Evolutionary conservation across 495 filamentous ascomycete genomes (phyloP).

Genomic region (Aspergillus olivimuriae): DNA sequence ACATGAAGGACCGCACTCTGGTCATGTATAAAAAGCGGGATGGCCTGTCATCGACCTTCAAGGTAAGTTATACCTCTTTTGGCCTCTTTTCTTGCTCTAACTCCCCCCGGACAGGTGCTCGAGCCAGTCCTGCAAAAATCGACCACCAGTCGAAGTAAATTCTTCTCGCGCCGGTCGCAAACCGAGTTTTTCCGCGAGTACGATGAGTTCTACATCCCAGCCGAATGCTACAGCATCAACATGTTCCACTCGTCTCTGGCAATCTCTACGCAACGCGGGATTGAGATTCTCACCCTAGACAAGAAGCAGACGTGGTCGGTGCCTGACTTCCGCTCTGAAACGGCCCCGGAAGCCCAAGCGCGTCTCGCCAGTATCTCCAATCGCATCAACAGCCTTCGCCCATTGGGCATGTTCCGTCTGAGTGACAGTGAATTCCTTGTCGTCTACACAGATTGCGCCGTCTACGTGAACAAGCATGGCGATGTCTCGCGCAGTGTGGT

Average conservation of each 20-base stretch:
- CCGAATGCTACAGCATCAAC: slow-evolving; percentile 93
- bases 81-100: too few species aligned
- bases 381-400: slow-evolving; percentile 71
- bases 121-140: slow-evolving; percentile 89
- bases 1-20: slow-evolving; percentile 92
- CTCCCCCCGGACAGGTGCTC: too few species aligned
- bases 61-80: slow-evolving; percentile 35
- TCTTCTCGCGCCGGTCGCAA: slow-evolving; percentile 61
- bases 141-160: slow-evolving; percentile 48
- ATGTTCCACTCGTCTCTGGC: slow-evolving; percentile 91
- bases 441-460: slow-evolving; percentile 89
- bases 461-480: slow-evolving; percentile 97
- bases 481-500: slow-evolving; percentile 88
- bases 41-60: slow-evolving; percentile 85
- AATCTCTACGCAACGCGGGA: slow-evolving; percentile 83
- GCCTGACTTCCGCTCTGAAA: slow-evolving; percentile 63
- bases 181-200: slow-evolving; percentile 98
- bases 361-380: slow-evolving; percentile 72
- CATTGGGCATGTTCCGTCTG: slow-evolving; percentile 94
- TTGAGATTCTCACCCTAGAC: slow-evolving; percentile 93
- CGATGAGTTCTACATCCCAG: slow-evolving; percentile 97
- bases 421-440: slow-evolving; percentile 89
- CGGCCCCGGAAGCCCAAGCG: slow-evolving; percentile 43
- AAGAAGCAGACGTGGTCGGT: slow-evolving; percentile 91
- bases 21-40: slow-evolving; percentile 97